Percentiles rank a stretch among this genome's conserved stretches.
These are phyloP conservation scores for Trapa bicornis DNA, from an alignment of 345 rosid genomes.

Conservation along the genomic window DNA sequence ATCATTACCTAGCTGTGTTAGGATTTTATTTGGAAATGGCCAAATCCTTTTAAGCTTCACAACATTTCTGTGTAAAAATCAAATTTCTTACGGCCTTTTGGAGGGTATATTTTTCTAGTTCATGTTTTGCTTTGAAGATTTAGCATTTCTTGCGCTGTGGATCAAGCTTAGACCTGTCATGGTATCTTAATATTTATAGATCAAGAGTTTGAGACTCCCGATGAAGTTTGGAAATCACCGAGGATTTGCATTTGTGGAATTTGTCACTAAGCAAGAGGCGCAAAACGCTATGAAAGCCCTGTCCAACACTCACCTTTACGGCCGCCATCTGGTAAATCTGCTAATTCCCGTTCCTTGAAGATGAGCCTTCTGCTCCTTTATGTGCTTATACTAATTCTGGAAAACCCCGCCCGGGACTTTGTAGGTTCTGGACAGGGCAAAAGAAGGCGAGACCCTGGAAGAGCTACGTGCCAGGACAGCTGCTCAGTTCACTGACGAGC, in stretches of 20 bases:
- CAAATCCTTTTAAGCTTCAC: too few relatives aligned
- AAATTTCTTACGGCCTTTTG: too few relatives aligned
- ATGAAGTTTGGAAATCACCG: slow-evolving; percentile 64
- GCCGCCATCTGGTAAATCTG: slow-evolving; percentile 69
- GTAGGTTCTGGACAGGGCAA: slow-evolving; percentile 77
- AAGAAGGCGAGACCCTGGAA: slow-evolving; percentile 85
- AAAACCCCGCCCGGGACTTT: neutral
- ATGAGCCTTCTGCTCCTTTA: neutral
- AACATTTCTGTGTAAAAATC: too few relatives aligned
- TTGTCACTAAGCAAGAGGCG: slow-evolving; percentile 80
- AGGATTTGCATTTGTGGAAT: slow-evolving; percentile 85
- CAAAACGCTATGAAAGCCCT: slow-evolving; percentile 58
- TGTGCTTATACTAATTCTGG: neutral
- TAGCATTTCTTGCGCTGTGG: neutral
- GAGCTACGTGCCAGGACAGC: slow-evolving; percentile 62
- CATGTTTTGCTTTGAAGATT: neutral
- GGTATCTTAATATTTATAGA: slow-evolving; percentile 21
- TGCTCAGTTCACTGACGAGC: slow-evolving; percentile 54
- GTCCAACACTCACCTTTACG: slow-evolving; percentile 71
- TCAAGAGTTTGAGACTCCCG: slow-evolving; percentile 80
- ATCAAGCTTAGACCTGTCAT: neutral
- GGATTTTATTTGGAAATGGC: too few relatives aligned
- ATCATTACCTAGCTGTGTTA: too few relatives aligned
- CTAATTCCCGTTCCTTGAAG: neutral
- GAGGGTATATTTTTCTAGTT: neutral